phyloP scores from a whole-genome alignment of 805 yeast genomes.

The Spencermartinsiella europaea region DNA sequence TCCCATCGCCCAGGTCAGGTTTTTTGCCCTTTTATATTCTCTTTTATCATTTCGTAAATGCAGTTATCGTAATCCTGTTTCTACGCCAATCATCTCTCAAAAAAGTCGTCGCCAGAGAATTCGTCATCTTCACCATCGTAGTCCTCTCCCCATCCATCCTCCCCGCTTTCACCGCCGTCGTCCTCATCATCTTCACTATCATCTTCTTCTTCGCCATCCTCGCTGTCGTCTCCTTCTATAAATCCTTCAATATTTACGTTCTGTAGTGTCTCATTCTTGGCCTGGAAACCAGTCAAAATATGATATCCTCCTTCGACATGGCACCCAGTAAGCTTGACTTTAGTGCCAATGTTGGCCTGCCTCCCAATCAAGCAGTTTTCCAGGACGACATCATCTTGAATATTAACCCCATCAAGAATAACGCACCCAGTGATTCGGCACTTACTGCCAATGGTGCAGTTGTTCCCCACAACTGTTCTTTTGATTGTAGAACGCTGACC shows the following conservation, averaged over 20 bases:
- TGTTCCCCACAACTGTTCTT: constrained; percentile 71
- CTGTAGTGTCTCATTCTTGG: constrained; percentile 32
- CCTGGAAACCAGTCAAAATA: constrained; percentile 10
- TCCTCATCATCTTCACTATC: constrained; percentile 22
- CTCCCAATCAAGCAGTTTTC: constrained; percentile 88
- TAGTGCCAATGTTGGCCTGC: constrained; percentile 56
- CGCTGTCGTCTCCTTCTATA: constrained; percentile 25
- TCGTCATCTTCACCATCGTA: constrained; percentile 41
- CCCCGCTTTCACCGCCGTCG: constrained; percentile 28
- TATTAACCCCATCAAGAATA: constrained; percentile 58
- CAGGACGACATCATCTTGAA: constrained; percentile 65
- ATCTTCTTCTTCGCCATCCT: constrained; percentile 20
- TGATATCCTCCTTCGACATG: constrained; percentile 61
- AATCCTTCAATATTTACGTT: constrained; percentile 33
- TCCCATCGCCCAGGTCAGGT: too few species aligned
- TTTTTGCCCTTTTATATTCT: too few species aligned
- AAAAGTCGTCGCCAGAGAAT: constrained; percentile 53
- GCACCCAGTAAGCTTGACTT: constrained; percentile 69
- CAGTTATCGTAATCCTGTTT: too few species aligned
- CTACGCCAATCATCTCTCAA: constrained; percentile 48
- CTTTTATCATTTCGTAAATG: too few species aligned
- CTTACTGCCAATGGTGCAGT: constrained; percentile 74
- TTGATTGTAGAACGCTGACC: constrained; percentile 86
- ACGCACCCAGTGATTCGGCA: constrained; percentile 88
- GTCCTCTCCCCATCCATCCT: constrained; percentile 32